Evolutionary conservation across 2,329 filamentous ascomycete genomes (phyloP).

Genomic region (Clonostachys rhizophaga): DNA sequence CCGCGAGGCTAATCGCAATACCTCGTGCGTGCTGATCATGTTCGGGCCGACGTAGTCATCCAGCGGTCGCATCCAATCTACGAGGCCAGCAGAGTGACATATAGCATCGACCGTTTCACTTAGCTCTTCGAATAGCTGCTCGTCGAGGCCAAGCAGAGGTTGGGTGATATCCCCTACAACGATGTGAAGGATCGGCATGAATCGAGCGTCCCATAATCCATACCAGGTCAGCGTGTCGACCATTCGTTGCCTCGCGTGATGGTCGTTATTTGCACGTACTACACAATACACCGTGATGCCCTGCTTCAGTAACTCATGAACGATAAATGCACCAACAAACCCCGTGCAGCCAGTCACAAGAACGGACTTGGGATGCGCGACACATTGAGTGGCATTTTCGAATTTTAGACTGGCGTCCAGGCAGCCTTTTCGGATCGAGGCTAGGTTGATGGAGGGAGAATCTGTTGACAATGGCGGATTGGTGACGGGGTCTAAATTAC

Average conservation of each 20-base stretch:
- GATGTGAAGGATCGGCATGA: conserved; percentile 1
- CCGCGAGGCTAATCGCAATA: conserved; percentile 5
- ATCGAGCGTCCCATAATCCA: conserved; percentile 4
- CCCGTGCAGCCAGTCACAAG: conserved; percentile 6
- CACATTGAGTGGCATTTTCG: neutral
- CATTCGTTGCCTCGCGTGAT: conserved; percentile 2
- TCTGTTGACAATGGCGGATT: neutral
- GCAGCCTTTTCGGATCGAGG: conserved; percentile 2
- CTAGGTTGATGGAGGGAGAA: conserved; percentile 1
- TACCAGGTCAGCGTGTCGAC: conserved; percentile 3
- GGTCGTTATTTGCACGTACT: conserved; percentile 1
- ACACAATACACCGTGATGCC: conserved; percentile 5
- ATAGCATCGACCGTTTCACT: conserved; percentile 4
- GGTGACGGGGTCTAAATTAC: neutral
- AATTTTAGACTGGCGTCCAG: conserved; percentile 5
- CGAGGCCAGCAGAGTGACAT: conserved; percentile 7
- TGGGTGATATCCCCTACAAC: conserved; percentile 6
- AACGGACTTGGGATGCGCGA: neutral
- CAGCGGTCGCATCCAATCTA: conserved; percentile 8
- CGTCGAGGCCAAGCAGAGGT: conserved; percentile 3
- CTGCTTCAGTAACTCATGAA: conserved; percentile 5
- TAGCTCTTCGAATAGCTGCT: conserved; percentile 2
- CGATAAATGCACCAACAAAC: conserved; percentile 8
- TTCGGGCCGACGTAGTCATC: conserved; percentile 9
- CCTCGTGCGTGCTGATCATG: conserved; percentile 7